A percentile compares a stretch with the other conserved stretches of the same genome.
phyloP scores from a whole-genome alignment of 2,329 filamentous ascomycete species.

The Monosporascus ibericus region DNA sequence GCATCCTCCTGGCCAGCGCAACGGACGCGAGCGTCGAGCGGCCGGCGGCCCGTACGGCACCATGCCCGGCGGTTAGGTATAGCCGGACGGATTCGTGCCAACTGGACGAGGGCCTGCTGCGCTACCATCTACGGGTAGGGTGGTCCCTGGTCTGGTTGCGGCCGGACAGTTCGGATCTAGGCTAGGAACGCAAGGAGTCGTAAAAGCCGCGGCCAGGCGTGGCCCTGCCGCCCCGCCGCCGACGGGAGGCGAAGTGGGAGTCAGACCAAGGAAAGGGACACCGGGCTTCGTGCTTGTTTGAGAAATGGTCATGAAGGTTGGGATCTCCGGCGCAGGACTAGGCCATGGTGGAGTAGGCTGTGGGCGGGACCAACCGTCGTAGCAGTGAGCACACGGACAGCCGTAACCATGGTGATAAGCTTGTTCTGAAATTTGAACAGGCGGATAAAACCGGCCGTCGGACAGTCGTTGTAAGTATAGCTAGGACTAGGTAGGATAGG shows the following conservation, averaged over 20 bases:
- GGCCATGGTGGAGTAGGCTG: conserved; percentile 13
- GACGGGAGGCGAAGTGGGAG: not conserved
- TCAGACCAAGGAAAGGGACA: not conserved
- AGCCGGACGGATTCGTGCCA: conserved; percentile 4
- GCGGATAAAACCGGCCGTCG: conserved; percentile 32
- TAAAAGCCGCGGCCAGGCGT: not conserved
- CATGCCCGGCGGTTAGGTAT: conserved; percentile 17
- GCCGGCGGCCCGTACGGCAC: conserved; percentile 19
- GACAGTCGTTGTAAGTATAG: conserved; percentile 30
- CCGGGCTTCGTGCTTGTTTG: not conserved
- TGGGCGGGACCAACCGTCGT: conserved; percentile 31
- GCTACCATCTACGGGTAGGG: conserved; percentile 4
- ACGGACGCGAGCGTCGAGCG: conserved; percentile 16
- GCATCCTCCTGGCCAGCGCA: conserved; percentile 14
- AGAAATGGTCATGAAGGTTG: not conserved
- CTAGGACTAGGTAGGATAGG: conserved; percentile 30
- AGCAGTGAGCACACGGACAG: conserved; percentile 31
- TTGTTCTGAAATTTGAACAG: conserved; percentile 26
- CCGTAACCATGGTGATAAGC: conserved; percentile 30
- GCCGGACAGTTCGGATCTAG: conserved; percentile 4
- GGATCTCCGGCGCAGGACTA: conserved; percentile 4
- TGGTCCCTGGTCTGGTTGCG: conserved; percentile 1
- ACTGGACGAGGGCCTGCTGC: conserved; percentile 6
- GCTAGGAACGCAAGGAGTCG: not conserved
- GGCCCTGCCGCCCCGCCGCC: not conserved